Evolutionary conservation across 108 stramenopile genomes (phyloP), one percentile per base, ranked within the genome.

Genomic region (Fragilaria radians): DNA sequence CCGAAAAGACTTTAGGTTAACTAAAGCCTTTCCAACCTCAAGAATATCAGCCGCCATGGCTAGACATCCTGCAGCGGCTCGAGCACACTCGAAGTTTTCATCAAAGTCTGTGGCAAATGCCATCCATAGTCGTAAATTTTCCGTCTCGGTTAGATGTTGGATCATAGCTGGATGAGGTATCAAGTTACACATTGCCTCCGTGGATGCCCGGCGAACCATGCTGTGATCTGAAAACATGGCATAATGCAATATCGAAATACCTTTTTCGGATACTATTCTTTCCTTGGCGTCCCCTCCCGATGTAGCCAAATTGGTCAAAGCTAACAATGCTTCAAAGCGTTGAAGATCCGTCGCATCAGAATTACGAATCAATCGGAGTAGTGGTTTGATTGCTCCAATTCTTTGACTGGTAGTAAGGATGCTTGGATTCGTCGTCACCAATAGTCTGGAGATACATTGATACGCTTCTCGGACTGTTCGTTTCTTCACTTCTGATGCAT

Each of bases 201-300:
- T 96, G 23, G 95, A 94, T 23, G 98, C 97, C 48, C 85, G 77
- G 32, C 95, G 79, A 5, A 99, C 95, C 91, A 97, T 72, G 29
- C 80, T 82, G 55, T 99, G 91, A 48, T 97, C 95, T 9, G 86
- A 85, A 72, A 94, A 98, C 95, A 92, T 95, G 59, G 88, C 76
- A 70, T 87, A 98, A 49, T 80, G 78, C 32, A 96, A 62, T 7
- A 71, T 54, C 5, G 76, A 50, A 29, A 95, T 81, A 9, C 93
- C 96, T 54, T 85, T 85, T 51, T 96, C 93, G 0, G 80, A 74
- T 9, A 87, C 79, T 31, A 97, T 80, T 27, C 85, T 75, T 50
- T 89, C 82, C 71, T 96, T 91, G 4, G 92, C 91, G 50, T 91
- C 86, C 23, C 93, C 78, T 46, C 88, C 91, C 46, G 81, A 65